Evolutionary conservation across 768 basidiomycete genomes (phyloP), one percentile per base, ranked within the genome.

Genomic region (Neoboletus magnificus): DNA sequence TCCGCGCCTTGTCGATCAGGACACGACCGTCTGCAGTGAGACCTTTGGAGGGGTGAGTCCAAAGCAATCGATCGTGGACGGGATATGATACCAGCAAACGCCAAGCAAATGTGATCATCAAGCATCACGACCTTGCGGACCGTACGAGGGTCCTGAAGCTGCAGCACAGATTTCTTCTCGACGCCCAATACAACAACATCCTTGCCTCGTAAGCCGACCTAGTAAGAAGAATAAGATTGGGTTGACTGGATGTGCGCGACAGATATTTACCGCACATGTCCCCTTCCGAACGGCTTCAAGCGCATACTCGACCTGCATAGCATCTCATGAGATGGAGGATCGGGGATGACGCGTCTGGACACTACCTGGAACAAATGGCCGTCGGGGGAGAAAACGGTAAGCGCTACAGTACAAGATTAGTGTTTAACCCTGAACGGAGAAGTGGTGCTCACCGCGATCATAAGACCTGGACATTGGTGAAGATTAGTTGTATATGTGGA

Each of bases 81-180:
- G 5, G 23, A n/a, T 5, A 18, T 67, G 84, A 55, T 64, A 97
- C 96, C 97, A 57, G 97, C 94, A 76, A 99, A 99, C 18, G 95
- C 97, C 54, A 98, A 80, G 68, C 94, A 98, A 55, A 99, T 75
- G 68, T 99, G 97, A 69, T 99, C 97, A 70, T 99, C 97, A 49
- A 99, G 76, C 93, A 98, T 94, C 55, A 91, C 97, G 9, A 98
- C 95, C 73, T 99, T 99, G 51, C 97, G 81, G 16, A 98, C 95
- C 1, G 97, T 99, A 50, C 97, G 82, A 8, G 97, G 94, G 73
- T 99, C 97, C 78, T 99, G 97, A 18, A 99, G 82, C 73, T 99
- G 97, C 12, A 98, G 79, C 29, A 97, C 86, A 0, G 93, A 93
- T 75, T 98, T 98, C 90, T 98, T 98, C 81, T 99, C 97, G 30